Base-by-base conservation (phyloP, 2,329 filamentous ascomycete species). In the Metarhizium humberi region DNA sequence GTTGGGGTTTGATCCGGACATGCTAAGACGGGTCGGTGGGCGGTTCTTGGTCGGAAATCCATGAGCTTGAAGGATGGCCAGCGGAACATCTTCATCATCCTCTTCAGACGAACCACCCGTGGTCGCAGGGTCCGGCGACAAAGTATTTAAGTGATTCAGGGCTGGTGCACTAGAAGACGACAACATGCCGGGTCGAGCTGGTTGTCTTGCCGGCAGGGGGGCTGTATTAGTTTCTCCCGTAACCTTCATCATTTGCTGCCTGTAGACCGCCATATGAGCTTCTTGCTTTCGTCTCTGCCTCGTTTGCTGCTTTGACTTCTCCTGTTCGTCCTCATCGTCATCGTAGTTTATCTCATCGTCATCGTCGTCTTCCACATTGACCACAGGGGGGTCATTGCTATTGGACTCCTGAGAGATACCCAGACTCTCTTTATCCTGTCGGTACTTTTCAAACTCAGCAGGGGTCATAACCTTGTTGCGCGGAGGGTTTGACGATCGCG, bases 201-300 rank as follows among this genome's bases (percentile, higher is more conserved):
- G 65, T 14, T 77, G 56, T 47, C 50, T 55, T 13, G 40, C 16
- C 13, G 58, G 52, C 8, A 57, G 29, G 6, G 61, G 45, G 7
- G 58, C 51, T 6, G 59, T 50, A 4, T 78, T 69, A 25, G 83
- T 73, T 62, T 92, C 89, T 50, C 91, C 91, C 1, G 90, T 95
- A 34, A 94, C 87, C 72, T 95, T 95, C 88, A 92, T 95, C 91
- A 95, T 96, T 71, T 94, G 88, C 69, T 96, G 91, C 56, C 91
- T 83, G 69, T 95, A 95, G 2, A 95, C 86, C 1, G 90, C 81
- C 76, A 96, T 86, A 67, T 94, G 90, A 13, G 91, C 91, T 70
- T 95, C 90, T 67, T 96, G 91, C 75, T 92, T 94, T 64, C 85
- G 82, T 59, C 91, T 79, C 67, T 94, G 89, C 67, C 85, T 88